Evolutionary conservation across 176 grass and related monocot genomes (phyloP).

Genomic region (Puya raimondii): DNA sequence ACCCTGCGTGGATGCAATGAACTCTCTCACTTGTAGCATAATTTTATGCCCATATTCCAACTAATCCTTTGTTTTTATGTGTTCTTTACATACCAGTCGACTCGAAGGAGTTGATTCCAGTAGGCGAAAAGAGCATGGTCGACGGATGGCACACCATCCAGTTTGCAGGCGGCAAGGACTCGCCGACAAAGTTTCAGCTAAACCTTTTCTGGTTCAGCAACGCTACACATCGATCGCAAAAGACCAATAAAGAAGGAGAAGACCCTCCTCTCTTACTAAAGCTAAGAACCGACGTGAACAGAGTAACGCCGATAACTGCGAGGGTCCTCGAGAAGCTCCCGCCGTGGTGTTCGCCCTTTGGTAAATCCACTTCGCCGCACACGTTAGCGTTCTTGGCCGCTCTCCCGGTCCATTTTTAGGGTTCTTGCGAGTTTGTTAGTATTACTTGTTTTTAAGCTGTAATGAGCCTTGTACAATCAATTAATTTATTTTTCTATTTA

Average conservation of each 20-base stretch:
- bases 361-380: constrained; percentile 67
- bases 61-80: constrained; percentile 6
- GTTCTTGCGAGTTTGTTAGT: too few species aligned
- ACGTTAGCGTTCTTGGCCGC: constrained; percentile 70
- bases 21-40: neutral
- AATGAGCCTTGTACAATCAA: too few species aligned
- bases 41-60: neutral
- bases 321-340: constrained; percentile 71
- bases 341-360: constrained; percentile 60
- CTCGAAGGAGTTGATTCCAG: constrained; percentile 39
- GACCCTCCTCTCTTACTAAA: constrained; percentile 46
- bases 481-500: too few species aligned
- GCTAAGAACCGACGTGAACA: constrained; percentile 66
- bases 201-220: constrained; percentile 57
- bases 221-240: neutral
- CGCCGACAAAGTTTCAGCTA: constrained; percentile 75
- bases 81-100: constrained; percentile 32
- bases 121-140: constrained; percentile 45
- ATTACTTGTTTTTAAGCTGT: too few species aligned
- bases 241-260: constrained; percentile 4
- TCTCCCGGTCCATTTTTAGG: constrained; percentile 73
- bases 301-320: constrained; percentile 42
- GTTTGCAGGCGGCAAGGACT: constrained; percentile 76
- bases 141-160: constrained; percentile 84
- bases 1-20: too few species aligned